phyloP scores from a whole-genome alignment of 2,329 filamentous ascomycete genomes.

The Diaporthe sp. region DNA sequence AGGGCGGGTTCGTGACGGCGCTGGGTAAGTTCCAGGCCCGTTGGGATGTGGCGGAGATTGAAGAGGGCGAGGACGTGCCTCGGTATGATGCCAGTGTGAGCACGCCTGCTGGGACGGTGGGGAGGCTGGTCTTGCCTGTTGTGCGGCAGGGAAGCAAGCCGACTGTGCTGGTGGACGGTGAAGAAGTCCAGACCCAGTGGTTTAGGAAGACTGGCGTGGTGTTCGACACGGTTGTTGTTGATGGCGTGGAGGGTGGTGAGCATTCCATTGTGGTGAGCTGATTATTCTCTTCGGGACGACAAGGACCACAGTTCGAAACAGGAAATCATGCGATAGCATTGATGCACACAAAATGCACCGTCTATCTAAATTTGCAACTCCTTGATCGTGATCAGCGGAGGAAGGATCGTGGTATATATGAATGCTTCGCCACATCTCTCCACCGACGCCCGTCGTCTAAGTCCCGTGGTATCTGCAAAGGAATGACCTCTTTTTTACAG shows the following conservation, averaged over 20 bases:
- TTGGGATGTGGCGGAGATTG: slow-evolving; percentile 45
- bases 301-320: not conserved
- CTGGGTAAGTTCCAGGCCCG: slow-evolving; percentile 55
- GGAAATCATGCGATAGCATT: not conserved
- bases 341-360: not conserved
- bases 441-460: not conserved
- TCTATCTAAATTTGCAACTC: not conserved
- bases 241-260: slow-evolving; percentile 36
- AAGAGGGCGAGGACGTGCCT: slow-evolving; percentile 34
- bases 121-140: slow-evolving; percentile 47
- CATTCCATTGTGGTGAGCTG: slow-evolving; percentile 39
- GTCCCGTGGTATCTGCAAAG: slow-evolving; percentile 19
- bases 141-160: slow-evolving; percentile 33
- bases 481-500: not conserved
- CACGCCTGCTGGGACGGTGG: slow-evolving; percentile 47
- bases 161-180: slow-evolving; percentile 45
- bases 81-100: slow-evolving; percentile 45
- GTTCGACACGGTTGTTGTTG: slow-evolving; percentile 40
- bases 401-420: slow-evolving; percentile 20
- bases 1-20: slow-evolving; percentile 57
- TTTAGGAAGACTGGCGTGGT: slow-evolving; percentile 38
- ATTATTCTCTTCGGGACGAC: not conserved
- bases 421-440: not conserved
- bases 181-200: slow-evolving; percentile 35
- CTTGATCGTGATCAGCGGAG: slow-evolving; percentile 6